Evolutionary conservation across 164 flowering plant genomes (phyloP), one percentile per base, ranked within the genome.

Genomic region (Aristolochia californica): DNA sequence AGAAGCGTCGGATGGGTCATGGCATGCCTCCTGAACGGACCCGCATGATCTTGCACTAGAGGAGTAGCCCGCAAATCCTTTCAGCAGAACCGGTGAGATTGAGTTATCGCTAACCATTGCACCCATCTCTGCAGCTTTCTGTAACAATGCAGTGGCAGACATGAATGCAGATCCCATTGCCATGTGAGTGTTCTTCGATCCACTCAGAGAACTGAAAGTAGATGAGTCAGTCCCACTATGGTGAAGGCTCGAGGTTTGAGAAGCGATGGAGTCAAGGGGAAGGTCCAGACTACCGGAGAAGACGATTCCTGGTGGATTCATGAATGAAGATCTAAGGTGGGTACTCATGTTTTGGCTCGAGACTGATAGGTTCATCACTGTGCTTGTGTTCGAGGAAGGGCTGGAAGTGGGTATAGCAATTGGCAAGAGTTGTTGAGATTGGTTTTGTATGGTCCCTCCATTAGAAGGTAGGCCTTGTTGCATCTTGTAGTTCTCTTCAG

Each of bases 401-500:
- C 43, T 61, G 43, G 54, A 49, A 8, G 30, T 51, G 12, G 71
- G 75, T 57, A 68, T 48, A 16, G 71, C 57, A 20, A 68, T 56
- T 60, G 66, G 63, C 30, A 66, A 66, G 38, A 70, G 68, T 8
- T 77, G 44, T 57, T 70, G 77, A 59, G 52, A 45, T 45, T 75
- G 71, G 54, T 12, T 53, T 12, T 53, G 75, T 28, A 63, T 17
- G 52, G 60, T 73, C 55, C 69, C 65, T 51, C 65, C 74, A 59
- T 68, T 48, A 55, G 48, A 45, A 58, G 66, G 22, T 18, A 73
- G 68, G 25, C 75, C 77, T 52, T 80, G 84, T 56, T 77, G 79
- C 43, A 75, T 78, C 70, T 74, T 85, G 78, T 64, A 72, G 68
- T 79, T 83, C 59, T 88, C 97, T 69, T 88, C 96, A 51, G 96